These are phyloP conservation scores for Uronychia setigera DNA, from an alignment of 73 alveolate species.

Conservation along the genomic window DNA sequence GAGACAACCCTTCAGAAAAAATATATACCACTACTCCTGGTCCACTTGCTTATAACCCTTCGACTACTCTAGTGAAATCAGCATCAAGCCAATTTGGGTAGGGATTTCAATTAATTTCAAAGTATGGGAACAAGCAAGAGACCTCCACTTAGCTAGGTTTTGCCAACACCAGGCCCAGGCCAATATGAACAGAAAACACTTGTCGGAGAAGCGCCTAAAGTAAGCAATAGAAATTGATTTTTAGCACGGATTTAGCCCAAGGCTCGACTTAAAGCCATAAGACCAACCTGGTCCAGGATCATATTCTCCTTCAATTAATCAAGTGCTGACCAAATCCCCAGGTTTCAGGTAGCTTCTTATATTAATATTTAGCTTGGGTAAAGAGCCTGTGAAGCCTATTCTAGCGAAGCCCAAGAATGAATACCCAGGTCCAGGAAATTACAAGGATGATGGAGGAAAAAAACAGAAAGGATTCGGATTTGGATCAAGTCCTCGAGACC, in stretches of 20 bases:
- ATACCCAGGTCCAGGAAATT: constrained; percentile 28
- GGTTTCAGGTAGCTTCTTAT: constrained; percentile 10
- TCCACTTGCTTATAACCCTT: constrained; percentile 14
- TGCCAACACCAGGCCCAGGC: constrained; percentile 5
- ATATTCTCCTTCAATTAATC: constrained; percentile 11
- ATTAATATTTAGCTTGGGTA: constrained; percentile 4
- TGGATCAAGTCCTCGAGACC: constrained; percentile 26
- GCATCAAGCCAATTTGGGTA: constrained; percentile 13
- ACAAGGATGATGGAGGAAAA: not conserved
- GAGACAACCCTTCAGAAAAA: not conserved
- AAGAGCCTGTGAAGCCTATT: constrained; percentile 6
- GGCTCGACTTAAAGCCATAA: not conserved
- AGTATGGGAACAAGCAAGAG: constrained; percentile 22
- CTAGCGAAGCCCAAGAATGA: constrained; percentile 7
- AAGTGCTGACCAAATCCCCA: constrained; percentile 7
- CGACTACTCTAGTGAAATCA: not conserved
- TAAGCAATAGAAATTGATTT: not conserved
- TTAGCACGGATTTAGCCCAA: constrained; percentile 3
- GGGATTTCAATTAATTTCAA: not conserved
- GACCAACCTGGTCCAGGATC: constrained; percentile 36
- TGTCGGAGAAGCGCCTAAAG: not conserved
- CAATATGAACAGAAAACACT: not conserved
- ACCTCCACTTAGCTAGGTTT: constrained; percentile 4
- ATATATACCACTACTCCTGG: constrained; percentile 17
- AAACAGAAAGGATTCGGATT: constrained; percentile 16